Conservation (phyloP, 306 rosid species). For the Fragaria ananassa region DNA sequence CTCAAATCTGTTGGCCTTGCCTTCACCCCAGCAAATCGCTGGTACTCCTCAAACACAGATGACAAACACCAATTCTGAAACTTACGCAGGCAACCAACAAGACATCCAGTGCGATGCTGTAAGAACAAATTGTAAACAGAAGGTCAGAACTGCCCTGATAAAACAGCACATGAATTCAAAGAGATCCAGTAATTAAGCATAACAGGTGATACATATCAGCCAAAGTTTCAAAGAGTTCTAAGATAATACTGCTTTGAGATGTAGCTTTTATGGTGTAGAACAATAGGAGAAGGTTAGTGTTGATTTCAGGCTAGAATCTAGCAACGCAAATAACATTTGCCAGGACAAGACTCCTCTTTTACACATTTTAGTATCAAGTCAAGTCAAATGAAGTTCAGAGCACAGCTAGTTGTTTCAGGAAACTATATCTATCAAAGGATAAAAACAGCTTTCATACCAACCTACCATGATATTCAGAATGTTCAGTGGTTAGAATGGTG, state of each 20-base stretch:
- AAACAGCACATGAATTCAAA: background rate
- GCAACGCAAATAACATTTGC: background rate
- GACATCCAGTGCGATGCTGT: slow-evolving; percentile 92
- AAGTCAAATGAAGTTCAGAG: background rate
- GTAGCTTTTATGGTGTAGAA: background rate
- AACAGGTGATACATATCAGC: background rate
- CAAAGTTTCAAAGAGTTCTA: background rate
- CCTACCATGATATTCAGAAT: background rate
- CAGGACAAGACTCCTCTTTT: background rate
- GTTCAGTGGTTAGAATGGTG: background rate
- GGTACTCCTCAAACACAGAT: slow-evolving; percentile 82
- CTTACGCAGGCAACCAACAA: slow-evolving; percentile 88
- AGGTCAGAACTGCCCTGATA: background rate
- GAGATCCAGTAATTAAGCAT: background rate
- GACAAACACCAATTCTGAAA: slow-evolving; percentile 92
- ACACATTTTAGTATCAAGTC: background rate
- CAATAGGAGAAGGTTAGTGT: background rate
- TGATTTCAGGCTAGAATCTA: background rate
- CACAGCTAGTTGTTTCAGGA: background rate
- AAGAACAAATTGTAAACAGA: background rate
- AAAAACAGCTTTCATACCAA: background rate
- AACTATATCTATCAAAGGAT: background rate
- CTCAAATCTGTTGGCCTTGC: slow-evolving; percentile 62
- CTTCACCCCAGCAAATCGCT: slow-evolving; percentile 68
- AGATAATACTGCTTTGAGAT: background rate